Evolutionary conservation across 1,284 basidiomycete genomes (phyloP).

Genomic region (Psilocybe mexicana): DNA sequence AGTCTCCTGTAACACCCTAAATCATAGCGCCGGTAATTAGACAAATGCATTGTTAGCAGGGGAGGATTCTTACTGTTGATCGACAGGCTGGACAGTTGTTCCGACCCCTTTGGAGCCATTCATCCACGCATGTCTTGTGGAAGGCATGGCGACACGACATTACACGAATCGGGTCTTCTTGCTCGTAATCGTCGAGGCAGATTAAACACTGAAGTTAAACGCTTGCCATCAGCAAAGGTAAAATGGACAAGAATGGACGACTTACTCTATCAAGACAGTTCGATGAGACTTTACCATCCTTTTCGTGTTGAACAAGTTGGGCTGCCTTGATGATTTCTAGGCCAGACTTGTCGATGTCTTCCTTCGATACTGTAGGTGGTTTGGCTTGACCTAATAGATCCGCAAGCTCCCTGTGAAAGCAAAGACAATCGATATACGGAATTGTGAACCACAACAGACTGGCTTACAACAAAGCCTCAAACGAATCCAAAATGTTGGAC

Average conservation of each 20-base stretch:
- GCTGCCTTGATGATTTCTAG: constrained; percentile 67
- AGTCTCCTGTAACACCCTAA: constrained; percentile 26
- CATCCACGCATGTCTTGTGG: constrained; percentile 85
- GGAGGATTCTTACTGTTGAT: constrained; percentile 47
- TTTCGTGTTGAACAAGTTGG: constrained; percentile 54
- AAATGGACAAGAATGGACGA: constrained; percentile 16
- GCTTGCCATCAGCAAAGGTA: not conserved
- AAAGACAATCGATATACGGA: constrained; percentile 4
- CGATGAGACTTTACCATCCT: constrained; percentile 63
- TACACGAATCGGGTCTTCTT: constrained; percentile 75
- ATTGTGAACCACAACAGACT: constrained; percentile 4
- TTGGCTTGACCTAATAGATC: constrained; percentile 78
- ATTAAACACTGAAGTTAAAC: constrained; percentile 61
- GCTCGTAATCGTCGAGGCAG: constrained; percentile 80
- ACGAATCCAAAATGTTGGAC: constrained; percentile 70
- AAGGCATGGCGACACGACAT: constrained; percentile 84
- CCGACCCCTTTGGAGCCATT: constrained; percentile 80
- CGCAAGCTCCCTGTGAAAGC: constrained; percentile 62
- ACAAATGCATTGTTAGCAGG: not conserved
- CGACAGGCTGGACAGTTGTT: constrained; percentile 93
- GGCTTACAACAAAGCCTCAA: constrained; percentile 72
- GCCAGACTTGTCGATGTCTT: constrained; percentile 81
- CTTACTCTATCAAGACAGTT: constrained; percentile 78
- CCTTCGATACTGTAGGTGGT: constrained; percentile 75
- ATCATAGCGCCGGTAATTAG: not conserved